Evolutionary conservation across 2,329 filamentous ascomycete species (phyloP), one percentile per base, ranked within the genome.

Genomic region (Pleurostoma richardsiae): DNA sequence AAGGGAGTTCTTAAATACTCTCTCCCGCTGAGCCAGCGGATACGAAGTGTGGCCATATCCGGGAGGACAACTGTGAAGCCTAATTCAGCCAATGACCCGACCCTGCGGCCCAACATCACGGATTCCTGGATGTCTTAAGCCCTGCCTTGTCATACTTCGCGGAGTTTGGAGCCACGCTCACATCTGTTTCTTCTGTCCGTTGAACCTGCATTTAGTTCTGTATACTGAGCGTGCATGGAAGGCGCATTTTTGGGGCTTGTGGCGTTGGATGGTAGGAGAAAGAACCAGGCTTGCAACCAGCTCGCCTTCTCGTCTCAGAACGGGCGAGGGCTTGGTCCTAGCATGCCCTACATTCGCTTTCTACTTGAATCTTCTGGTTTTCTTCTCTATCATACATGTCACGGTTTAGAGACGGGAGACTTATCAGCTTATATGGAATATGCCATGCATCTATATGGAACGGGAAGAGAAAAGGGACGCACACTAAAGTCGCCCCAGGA

Each of bases 1-100:
- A 85, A 94, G 56, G 94, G 94, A 27, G 87, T 94, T 10, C 75
- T 99, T 55, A 90, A 91, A 60, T 99, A 99, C 59, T 79, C 72
- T 30, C 69, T 85, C 31, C 82, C 82, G 3, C 68, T 85, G 44
- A 85, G 79, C 56, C 77, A 79, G 54, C 76, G 74, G 45, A 65
- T 82, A 36, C 71, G 80, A 52, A 83, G 77, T 52, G 77, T 79
- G 6, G 72, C 77, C 6, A 80, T 85, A 40, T 77, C 79, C 7
- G 80, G 79, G 30, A 72, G 80, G 54, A 76, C 76, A 7, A 75
- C 70, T 1, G 79, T 85, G 50, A 80, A 82, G 55, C 79, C 80
- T 3, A 84, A 84, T 56, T 75, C 79, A 11, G 77, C 77, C n/a
- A 79, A 77, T 51, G 72, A 81, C 48, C 78, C 76, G 26, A 54